phyloP scores from a whole-genome alignment of 2,329 filamentous ascomycete species.

The Biscogniauxia mediterranea region DNA sequence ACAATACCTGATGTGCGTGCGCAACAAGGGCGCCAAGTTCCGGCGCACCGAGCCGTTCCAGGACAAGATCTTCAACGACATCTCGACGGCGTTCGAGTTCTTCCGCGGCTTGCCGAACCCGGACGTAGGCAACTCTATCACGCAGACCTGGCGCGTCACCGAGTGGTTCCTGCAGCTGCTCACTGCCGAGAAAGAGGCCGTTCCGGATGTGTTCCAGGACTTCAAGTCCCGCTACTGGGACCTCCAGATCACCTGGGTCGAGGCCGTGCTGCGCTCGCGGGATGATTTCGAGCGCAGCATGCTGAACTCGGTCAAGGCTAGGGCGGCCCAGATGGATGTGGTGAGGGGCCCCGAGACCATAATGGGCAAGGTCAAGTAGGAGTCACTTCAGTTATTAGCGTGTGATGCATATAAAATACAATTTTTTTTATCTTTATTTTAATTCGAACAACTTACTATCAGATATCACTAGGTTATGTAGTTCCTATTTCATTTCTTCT shows the following conservation, averaged over 20 bases:
- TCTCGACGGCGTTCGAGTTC: constrained; percentile 86
- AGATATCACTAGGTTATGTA: no score
- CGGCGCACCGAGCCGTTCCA: constrained; percentile 81
- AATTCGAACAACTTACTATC: background rate
- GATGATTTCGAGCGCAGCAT: constrained; percentile 94
- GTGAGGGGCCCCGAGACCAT: constrained; percentile 84
- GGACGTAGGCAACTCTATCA: constrained; percentile 71
- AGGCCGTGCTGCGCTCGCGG: constrained; percentile 78
- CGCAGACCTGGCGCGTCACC: constrained; percentile 88
- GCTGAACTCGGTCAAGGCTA: constrained; percentile 82
- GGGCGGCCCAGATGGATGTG: constrained; percentile 81
- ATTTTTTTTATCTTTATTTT: background rate
- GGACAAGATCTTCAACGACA: constrained; percentile 91
- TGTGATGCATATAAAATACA: background rate
- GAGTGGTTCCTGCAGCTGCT: constrained; percentile 80
- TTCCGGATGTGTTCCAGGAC: constrained; percentile 75
- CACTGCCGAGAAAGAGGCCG: constrained; percentile 67
- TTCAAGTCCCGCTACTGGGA: constrained; percentile 94
- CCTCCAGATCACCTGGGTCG: constrained; percentile 91
- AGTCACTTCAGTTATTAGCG: background rate
- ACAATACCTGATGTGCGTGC: constrained; percentile 77
- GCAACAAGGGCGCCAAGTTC: constrained; percentile 90
- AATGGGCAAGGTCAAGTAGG: constrained; percentile 84
- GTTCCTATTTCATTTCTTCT: no score
- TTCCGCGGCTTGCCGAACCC: constrained; percentile 71